Conservation (phyloP, 768 basidiomycete species). For the Thelephora ganbajun region DNA sequence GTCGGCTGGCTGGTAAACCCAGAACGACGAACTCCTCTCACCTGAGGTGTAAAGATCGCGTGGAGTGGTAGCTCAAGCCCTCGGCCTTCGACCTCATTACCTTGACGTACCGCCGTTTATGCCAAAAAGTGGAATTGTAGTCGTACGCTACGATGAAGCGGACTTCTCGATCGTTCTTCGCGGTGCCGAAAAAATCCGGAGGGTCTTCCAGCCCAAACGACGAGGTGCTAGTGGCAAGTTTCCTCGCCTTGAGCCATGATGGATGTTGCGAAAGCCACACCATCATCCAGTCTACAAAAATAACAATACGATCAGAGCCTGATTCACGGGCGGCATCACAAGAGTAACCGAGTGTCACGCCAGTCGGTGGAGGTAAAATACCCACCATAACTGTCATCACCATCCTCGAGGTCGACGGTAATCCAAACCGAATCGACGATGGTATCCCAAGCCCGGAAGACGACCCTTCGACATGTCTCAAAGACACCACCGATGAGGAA, state of each 20-base stretch:
- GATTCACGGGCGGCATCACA: no score
- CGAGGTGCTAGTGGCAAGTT: conserved; percentile 35
- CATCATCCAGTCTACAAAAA: conserved; percentile 49
- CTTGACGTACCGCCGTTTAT: conserved; percentile 21
- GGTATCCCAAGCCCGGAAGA: conserved; percentile 27
- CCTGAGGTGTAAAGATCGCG: conserved; percentile 30
- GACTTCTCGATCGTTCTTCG: conserved; percentile 12
- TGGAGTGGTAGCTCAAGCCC: conserved; percentile 20
- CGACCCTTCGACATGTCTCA: conserved; percentile 40
- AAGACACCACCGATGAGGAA: conserved; percentile 46
- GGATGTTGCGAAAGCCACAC: conserved; percentile 51
- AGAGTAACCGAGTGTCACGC: background rate
- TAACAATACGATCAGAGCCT: background rate
- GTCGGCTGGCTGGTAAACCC: no score
- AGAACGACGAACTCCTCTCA: conserved; percentile 12
- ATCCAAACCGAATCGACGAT: conserved; percentile 42
- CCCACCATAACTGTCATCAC: conserved; percentile 45
- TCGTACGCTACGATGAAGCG: conserved; percentile 29
- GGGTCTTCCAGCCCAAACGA: conserved; percentile 22
- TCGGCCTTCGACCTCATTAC: conserved; percentile 22
- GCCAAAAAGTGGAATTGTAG: conserved; percentile 31
- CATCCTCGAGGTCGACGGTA: conserved; percentile 45
- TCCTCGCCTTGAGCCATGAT: conserved; percentile 39
- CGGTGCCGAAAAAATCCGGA: background rate
- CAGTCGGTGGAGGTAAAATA: background rate